Evolutionary conservation across 805 yeast genomes (phyloP), one percentile per base, ranked within the genome.

Genomic region (Ogataea populi-albae): DNA sequence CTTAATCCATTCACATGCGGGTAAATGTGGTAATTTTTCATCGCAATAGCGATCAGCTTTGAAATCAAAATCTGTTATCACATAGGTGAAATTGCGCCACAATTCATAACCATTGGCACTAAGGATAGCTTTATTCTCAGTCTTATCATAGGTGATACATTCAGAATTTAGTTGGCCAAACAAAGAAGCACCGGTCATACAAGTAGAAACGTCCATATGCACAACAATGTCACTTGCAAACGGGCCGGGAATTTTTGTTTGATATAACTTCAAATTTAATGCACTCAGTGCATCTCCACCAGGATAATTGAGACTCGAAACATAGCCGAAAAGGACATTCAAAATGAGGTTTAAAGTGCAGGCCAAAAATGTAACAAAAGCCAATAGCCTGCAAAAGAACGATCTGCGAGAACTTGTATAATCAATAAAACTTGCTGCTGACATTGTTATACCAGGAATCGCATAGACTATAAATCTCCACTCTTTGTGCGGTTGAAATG

Each of bases 401-500:
- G 44, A 22, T 22, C 38, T 42, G 26, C 40, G 46, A 15, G n/a
- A 55, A 43, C 17, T 52, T 41, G 34, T 40, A 11, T 34, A 27
- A 4, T 47, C 26, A 14, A 47, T 29, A 11, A 43, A 30, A 29
- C 72, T 65, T 2, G 93, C 79, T 5, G 84, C 88, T 21, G 74
- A 54, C 14, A 82, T 49, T 0, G 82, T 76, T 39, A 86, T 57
- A 0, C 81, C 66, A 1, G 97, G 96, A 4, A 83, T 63, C 0
- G 79, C 65, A 57, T 89, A 91, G 12, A 82, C 66, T 26, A 91
- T 77, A 52, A 91, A 91, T 49, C 97, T 73, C 95, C 95, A 86
- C 65, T 91, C 98, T 56, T 91, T 91, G 51, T 91, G 97, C 3
- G 93, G 88, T 58, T 85, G 93, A 34, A 81, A 57, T 0, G 96